These are phyloP conservation scores for Sicyos edulis DNA, from an alignment of 306 rosid species.

Conservation along the genomic window DNA sequence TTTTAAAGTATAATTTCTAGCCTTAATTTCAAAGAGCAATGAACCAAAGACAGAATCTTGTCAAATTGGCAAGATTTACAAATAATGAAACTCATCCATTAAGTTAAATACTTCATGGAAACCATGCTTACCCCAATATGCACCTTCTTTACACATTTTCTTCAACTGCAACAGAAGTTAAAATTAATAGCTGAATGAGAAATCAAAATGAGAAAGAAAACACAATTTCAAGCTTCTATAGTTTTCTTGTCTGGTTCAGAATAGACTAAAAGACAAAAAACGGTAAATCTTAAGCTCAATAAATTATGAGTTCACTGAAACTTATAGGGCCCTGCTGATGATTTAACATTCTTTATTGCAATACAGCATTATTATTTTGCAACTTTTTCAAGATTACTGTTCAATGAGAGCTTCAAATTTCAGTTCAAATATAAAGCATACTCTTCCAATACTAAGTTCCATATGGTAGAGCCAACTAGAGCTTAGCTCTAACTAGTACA, in stretches of 20 bases:
- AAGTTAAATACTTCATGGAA: background rate
- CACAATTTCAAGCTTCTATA: background rate
- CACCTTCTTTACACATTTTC: constrained; percentile 96
- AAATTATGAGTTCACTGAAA: background rate
- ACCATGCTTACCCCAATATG: constrained; percentile 76
- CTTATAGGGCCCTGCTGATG: background rate
- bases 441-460: background rate
- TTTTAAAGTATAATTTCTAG: too few species aligned
- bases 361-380: background rate
- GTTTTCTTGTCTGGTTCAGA: background rate
- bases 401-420: background rate
- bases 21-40: background rate
- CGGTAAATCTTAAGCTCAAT: background rate
- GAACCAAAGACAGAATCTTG: background rate
- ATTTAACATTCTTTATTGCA: background rate
- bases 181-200: constrained; percentile 25
- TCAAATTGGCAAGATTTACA: background rate
- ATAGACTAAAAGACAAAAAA: background rate
- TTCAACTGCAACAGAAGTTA: constrained; percentile 63
- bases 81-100: background rate
- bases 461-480: background rate
- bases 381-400: background rate
- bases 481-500: too few species aligned
- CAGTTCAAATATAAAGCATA: background rate
- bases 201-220: constrained; percentile 3